Percentiles rank a stretch among this genome's conserved stretches.
phyloP scores from a whole-genome alignment of 345 rosid genomes.

The Microthlaspi erraticum region DNA sequence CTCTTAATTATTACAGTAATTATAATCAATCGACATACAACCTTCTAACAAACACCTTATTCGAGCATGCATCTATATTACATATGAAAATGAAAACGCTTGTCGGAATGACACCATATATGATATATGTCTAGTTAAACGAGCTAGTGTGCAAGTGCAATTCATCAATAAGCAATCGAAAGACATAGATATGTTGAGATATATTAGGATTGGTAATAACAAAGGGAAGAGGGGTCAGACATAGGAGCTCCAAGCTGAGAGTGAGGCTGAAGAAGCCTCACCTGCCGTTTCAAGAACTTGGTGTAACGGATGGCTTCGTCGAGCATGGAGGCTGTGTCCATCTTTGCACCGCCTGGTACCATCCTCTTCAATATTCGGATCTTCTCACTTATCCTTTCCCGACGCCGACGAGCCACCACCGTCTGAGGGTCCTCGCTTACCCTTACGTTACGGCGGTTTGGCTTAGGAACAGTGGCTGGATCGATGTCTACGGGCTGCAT shows the following conservation, averaged over 20 bases:
- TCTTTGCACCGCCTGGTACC: constrained; percentile 91
- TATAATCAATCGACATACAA: too few species aligned
- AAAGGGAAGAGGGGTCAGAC: constrained; percentile 39
- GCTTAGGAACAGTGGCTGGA: constrained; percentile 74
- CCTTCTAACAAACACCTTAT: too few species aligned
- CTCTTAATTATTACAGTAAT: too few species aligned
- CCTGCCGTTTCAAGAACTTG: constrained; percentile 89
- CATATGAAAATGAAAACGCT: too few species aligned
- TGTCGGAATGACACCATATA: too few species aligned
- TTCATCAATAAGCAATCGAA: too few species aligned
- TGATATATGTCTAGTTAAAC: too few species aligned
- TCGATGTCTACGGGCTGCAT: constrained; percentile 96
- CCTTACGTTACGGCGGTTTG: constrained; percentile 81
- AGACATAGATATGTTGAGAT: too few species aligned
- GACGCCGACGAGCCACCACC: constrained; percentile 85
- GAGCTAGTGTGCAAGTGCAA: too few species aligned
- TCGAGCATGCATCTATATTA: too few species aligned
- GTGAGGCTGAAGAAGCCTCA: constrained; percentile 66
- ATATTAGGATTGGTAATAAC: constrained; percentile 15
- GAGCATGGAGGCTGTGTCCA: constrained; percentile 98
- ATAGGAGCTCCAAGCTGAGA: constrained; percentile 42
- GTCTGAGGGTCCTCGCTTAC: constrained; percentile 96
- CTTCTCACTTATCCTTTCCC: constrained; percentile 95
- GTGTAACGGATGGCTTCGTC: constrained; percentile 92
- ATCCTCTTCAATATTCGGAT: constrained; percentile 84